Percentiles rank a stretch among this genome's conserved stretches.
phyloP scores from a whole-genome alignment of 169 alveolate genomes.

The Pseudocohnilembus persalinus region DNA sequence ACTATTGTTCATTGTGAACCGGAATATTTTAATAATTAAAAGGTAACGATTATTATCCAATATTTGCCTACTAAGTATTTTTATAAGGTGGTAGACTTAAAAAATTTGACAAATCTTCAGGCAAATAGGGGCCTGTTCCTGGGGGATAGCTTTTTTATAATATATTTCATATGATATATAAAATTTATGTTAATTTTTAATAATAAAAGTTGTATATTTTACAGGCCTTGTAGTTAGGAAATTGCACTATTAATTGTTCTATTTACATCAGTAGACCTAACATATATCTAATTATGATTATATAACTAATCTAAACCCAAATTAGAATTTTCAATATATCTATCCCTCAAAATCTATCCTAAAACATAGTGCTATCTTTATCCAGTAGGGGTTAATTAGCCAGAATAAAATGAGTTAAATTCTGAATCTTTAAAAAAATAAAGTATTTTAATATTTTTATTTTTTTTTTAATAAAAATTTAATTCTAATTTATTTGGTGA shows the following conservation, averaged over 20 bases:
- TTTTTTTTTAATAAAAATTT: too few relatives aligned
- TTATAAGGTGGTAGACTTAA: slow-evolving; percentile 17
- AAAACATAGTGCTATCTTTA: slow-evolving; percentile 52
- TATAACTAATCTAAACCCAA: slow-evolving; percentile 24
- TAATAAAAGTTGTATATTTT: too few relatives aligned
- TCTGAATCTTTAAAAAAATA: background rate
- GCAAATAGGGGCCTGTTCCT: slow-evolving; percentile 27
- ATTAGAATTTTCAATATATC: slow-evolving; percentile 27
- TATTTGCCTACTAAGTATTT: background rate
- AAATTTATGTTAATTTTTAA: too few relatives aligned
- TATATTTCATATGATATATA: too few relatives aligned
- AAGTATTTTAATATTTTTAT: too few relatives aligned
- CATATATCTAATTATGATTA: slow-evolving; percentile 44
- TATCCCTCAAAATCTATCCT: slow-evolving; percentile 39
- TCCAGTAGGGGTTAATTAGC: slow-evolving; percentile 47
- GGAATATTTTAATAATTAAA: background rate
- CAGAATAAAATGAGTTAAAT: background rate
- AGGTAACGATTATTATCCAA: background rate
- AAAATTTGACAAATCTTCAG: background rate
- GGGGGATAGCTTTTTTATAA: slow-evolving; percentile 16
- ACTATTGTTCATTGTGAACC: background rate
- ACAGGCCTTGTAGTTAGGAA: slow-evolving; percentile 52
- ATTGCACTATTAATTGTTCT: slow-evolving; percentile 54
- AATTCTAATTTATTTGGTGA: too few relatives aligned
- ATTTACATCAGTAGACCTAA: slow-evolving; percentile 42